Evolutionary conservation across 2,329 filamentous ascomycete species (phyloP).

Genomic region (Botrytis squamosa): DNA sequence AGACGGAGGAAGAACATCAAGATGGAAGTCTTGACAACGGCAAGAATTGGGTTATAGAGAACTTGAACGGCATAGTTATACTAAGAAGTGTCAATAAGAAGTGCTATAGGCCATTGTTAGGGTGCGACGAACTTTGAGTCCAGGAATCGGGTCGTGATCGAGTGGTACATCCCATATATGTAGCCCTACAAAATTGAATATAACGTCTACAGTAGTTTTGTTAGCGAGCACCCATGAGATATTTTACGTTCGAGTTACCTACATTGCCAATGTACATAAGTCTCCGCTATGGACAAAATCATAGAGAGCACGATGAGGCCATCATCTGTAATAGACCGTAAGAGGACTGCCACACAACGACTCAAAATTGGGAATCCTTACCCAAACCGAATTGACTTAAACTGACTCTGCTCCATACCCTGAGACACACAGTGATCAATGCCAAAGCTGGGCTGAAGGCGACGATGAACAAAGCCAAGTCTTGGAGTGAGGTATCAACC

Average conservation of each 20-base stretch:
- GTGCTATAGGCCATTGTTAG: neutral
- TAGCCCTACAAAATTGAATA: neutral
- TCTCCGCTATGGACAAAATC: neutral
- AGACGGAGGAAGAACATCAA: neutral
- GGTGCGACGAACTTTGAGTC: neutral
- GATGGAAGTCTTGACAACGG: neutral
- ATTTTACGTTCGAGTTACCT: neutral
- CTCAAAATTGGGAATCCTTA: neutral
- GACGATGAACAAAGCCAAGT: neutral
- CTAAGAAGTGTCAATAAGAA: neutral
- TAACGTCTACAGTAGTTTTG: neutral
- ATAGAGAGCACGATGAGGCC: neutral
- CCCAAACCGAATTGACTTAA: neutral
- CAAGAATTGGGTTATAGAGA: neutral
- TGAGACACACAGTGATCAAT: neutral
- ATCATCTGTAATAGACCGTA: neutral
- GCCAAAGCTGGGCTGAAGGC: neutral
- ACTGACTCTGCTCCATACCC: neutral
- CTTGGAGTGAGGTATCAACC: conserved; percentile 3
- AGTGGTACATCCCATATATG: conserved; percentile 4
- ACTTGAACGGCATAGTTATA: neutral
- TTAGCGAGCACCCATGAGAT: neutral
- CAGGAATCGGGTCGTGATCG: neutral
- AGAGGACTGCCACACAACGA: neutral
- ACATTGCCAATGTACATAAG: neutral